These are phyloP conservation scores for Hydrangea macrophylla DNA, from an alignment of 148 eudicot species.

Conservation along the genomic window DNA sequence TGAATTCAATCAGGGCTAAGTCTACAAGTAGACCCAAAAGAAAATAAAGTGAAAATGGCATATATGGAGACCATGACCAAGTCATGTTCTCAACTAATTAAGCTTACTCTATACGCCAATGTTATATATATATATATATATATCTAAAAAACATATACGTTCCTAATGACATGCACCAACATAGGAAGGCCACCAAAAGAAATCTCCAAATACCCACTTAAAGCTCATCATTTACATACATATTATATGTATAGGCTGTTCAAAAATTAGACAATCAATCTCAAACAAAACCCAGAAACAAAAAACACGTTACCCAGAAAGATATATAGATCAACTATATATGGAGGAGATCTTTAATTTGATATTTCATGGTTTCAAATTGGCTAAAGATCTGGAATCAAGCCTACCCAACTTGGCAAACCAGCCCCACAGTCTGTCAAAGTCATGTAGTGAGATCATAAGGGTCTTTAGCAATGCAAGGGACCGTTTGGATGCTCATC, in stretches of 20 bases:
- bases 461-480: slow-evolving; percentile 28
- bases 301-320: not conserved
- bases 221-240: not conserved
- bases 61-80: slow-evolving; percentile 35
- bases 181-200: not conserved
- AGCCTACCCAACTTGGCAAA: slow-evolving; percentile 29
- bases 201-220: slow-evolving; percentile 2
- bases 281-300: not conserved
- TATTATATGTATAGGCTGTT: slow-evolving; percentile 10
- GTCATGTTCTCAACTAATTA: slow-evolving; percentile 30
- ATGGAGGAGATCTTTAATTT: slow-evolving; percentile 42
- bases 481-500: slow-evolving; percentile 16
- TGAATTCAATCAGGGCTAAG: slow-evolving; percentile 25
- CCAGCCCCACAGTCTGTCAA: slow-evolving; percentile 21
- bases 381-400: slow-evolving; percentile 47
- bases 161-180: slow-evolving; percentile 10
- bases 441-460: slow-evolving; percentile 45
- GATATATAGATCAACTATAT: too few relatives aligned
- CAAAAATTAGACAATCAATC: not conserved
- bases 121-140: slow-evolving; percentile 22
- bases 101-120: slow-evolving; percentile 21
- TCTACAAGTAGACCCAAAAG: slow-evolving; percentile 23
- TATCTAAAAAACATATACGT: slow-evolving; percentile 34
- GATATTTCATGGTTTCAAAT: slow-evolving; percentile 38
- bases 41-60: not conserved